Evolutionary conservation across 2,329 filamentous ascomycete genomes (phyloP).

Genomic region (Aspergillus fijiensis): DNA sequence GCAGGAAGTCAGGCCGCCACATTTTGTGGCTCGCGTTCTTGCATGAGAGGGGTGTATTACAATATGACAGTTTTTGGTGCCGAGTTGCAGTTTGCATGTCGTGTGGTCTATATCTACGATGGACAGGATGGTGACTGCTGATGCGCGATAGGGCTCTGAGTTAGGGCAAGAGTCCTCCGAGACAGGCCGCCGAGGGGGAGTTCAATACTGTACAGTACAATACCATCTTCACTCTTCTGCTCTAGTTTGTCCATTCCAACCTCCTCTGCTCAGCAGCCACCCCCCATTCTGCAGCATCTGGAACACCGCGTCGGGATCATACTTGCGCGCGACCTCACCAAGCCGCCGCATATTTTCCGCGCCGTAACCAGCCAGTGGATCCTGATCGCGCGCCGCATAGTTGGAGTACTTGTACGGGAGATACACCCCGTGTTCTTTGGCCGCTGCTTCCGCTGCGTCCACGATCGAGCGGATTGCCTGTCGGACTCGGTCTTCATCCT

Average conservation of each 20-base stretch:
- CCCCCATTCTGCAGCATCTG: constrained; percentile 3
- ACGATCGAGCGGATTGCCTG: constrained; percentile 13
- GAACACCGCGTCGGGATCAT: constrained; percentile 1
- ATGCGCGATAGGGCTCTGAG: too few species aligned
- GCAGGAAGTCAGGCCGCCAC: too few species aligned
- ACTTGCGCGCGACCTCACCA: background rate
- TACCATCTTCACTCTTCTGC: too few species aligned
- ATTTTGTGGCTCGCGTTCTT: too few species aligned
- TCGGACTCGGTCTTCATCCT: constrained; percentile 8
- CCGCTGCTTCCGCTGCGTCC: constrained; percentile 6
- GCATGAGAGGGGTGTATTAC: too few species aligned
- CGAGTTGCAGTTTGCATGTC: too few species aligned
- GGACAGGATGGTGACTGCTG: too few species aligned
- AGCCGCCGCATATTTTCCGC: background rate
- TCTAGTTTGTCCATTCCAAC: background rate
- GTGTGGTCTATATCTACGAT: too few species aligned
- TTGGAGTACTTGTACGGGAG: constrained; percentile 17
- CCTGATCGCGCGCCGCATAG: constrained; percentile 18
- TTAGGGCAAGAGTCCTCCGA: background rate
- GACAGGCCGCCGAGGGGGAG: background rate
- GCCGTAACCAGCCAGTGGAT: constrained; percentile 14
- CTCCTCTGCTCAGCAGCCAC: background rate
- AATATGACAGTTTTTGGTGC: too few species aligned
- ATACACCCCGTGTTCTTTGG: constrained; percentile 10
- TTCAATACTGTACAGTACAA: too few species aligned